Evolutionary conservation across 2,329 filamentous ascomycete genomes (phyloP).

Genomic region (Lachnellula willkommii): DNA sequence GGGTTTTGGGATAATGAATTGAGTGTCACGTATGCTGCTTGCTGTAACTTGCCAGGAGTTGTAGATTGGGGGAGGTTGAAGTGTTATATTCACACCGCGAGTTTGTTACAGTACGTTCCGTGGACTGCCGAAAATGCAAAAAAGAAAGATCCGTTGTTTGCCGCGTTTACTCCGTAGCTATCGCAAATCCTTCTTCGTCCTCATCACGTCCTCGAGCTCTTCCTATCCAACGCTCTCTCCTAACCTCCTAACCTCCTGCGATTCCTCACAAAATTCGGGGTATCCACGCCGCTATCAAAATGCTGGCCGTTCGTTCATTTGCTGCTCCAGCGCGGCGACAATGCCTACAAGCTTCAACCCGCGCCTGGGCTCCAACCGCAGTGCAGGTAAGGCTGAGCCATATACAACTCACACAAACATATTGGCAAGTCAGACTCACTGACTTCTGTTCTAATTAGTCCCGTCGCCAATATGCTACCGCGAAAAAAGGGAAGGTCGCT

Average conservation of each 20-base stretch:
- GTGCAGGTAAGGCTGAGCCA: slow-evolving; percentile 49
- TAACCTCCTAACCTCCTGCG: slow-evolving; percentile 13
- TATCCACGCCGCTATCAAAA: slow-evolving; percentile 44
- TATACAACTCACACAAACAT: slow-evolving; percentile 3
- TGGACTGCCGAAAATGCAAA: too few relatives aligned
- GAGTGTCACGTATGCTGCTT: too few relatives aligned
- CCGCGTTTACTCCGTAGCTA: not conserved
- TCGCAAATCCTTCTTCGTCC: slow-evolving; percentile 14
- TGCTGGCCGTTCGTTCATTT: slow-evolving; percentile 79
- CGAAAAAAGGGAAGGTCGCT: slow-evolving; percentile 67
- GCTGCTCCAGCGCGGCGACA: slow-evolving; percentile 71
- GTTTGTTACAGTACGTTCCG: too few relatives aligned
- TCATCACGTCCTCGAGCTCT: not conserved
- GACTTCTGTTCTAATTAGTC: slow-evolving; percentile 15
- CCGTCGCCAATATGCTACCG: slow-evolving; percentile 57
- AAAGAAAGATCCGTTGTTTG: too few relatives aligned
- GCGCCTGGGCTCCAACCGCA: slow-evolving; percentile 44
- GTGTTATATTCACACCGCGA: too few relatives aligned
- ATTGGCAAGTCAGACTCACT: slow-evolving; percentile 9
- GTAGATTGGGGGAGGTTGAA: not conserved
- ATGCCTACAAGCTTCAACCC: slow-evolving; percentile 65
- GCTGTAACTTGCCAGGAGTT: too few relatives aligned
- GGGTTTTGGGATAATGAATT: too few relatives aligned
- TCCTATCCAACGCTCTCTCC: slow-evolving; percentile 9
- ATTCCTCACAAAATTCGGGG: slow-evolving; percentile 4